Conservation (phyloP, 345 rosid genomes). For the Rhodamnia rubescens region DNA sequence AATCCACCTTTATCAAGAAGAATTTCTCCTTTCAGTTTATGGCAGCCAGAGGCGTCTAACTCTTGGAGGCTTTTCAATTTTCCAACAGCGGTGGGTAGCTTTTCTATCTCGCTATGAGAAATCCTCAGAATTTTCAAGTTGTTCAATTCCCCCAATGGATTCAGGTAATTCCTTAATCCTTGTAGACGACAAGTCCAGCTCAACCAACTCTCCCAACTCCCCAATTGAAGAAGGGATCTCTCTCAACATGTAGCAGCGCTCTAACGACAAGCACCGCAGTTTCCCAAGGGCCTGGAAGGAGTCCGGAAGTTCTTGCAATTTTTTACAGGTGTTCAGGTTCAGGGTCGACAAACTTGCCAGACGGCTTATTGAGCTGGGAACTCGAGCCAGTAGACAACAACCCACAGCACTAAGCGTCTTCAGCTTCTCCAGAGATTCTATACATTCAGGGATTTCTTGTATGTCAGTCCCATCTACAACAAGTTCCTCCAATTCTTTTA, state of each 20-base stretch:
- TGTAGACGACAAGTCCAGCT: accelerated
- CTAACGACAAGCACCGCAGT: not conserved
- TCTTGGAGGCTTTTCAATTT: not conserved
- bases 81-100: not conserved
- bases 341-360: not conserved
- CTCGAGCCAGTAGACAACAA: no score
- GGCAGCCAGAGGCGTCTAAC: not conserved
- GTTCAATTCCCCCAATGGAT: not conserved
- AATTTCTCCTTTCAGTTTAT: no score
- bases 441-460: not conserved
- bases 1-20: no score
- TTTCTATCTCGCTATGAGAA: not conserved
- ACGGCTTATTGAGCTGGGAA: no score
- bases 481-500: not conserved
- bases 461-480: not conserved
- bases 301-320: no score
- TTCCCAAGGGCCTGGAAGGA: no score
- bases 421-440: not conserved
- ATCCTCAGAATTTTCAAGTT: not conserved
- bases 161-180: not conserved
- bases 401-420: not conserved
- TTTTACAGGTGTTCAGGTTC: not conserved
- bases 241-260: not conserved
- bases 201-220: not conserved
- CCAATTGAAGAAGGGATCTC: not conserved